A percentile compares a stretch with the other conserved stretches of the same genome.
These are phyloP conservation scores for Ophiocordyceps camponoti-floridani DNA, from an alignment of 2,329 filamentous ascomycete species.

Conservation along the genomic window DNA sequence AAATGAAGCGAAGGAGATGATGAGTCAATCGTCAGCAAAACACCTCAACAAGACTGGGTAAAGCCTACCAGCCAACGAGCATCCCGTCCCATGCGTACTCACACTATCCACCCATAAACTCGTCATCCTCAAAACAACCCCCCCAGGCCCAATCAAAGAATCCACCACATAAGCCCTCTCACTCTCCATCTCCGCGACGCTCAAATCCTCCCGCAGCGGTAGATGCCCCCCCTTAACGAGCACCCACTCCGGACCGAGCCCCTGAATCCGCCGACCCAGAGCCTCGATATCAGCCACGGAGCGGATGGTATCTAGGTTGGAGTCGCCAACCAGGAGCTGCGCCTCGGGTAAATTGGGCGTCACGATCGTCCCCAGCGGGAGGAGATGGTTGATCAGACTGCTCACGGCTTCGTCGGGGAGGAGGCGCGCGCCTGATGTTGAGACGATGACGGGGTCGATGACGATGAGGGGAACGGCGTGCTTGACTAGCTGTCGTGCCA, in stretches of 20 bases:
- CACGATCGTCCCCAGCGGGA: slow-evolving; percentile 49
- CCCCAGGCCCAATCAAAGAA: slow-evolving; percentile 47
- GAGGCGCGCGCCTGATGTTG: slow-evolving; percentile 57
- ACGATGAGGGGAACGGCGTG: slow-evolving; percentile 14
- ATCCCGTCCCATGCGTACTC: slow-evolving; percentile 90
- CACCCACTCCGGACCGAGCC: slow-evolving; percentile 60
- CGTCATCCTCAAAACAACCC: slow-evolving; percentile 42
- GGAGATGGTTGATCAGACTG: slow-evolving; percentile 37
- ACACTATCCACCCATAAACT: slow-evolving; percentile 52
- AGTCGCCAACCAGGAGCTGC: slow-evolving; percentile 38
- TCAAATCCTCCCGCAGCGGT: slow-evolving; percentile 50
- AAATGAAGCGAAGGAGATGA: not conserved
- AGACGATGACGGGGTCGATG: slow-evolving; percentile 54
- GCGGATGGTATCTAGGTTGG: slow-evolving; percentile 19
- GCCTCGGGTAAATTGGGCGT: slow-evolving; percentile 70
- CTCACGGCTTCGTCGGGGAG: slow-evolving; percentile 47
- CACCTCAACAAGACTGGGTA: not conserved
- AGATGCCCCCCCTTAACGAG: slow-evolving; percentile 82
- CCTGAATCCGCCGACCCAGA: slow-evolving; percentile 47
- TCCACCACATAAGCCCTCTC: slow-evolving; percentile 57
- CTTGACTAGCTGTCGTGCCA: slow-evolving; percentile 13
- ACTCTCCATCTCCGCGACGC: slow-evolving; percentile 35
- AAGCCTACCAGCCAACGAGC: slow-evolving; percentile 67
- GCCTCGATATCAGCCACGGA: slow-evolving; percentile 47
- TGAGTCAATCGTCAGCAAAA: not conserved